Base-by-base conservation (phyloP, 2,329 filamentous ascomycete genomes). In the Dothiorella sarmentorum region DNA sequence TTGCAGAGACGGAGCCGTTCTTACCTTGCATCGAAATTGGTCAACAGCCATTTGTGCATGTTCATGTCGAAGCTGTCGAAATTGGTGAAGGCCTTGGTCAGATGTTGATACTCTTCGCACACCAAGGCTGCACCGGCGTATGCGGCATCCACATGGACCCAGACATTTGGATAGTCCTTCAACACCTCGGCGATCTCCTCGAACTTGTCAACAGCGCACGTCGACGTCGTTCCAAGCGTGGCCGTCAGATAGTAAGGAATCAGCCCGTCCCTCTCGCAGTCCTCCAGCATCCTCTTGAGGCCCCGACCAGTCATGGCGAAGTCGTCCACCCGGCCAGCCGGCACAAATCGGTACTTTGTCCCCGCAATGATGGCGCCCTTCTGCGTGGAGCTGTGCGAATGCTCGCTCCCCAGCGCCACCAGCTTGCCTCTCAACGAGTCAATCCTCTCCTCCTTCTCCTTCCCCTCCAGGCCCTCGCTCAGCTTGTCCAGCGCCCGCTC, bases 31-130 rank as follows among this genome's bases (percentile, higher is more conserved):
- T 97, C 93, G 68, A 97, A 97, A 74, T 96, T 96, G 59, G 91
- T 91, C 17, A 97, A 85, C 47, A 97, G 81, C 93, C 93, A 97
- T 78, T 97, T 97, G 81, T 97, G 92, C 83, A 96, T 89, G 78
- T 97, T 97, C 78, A 93, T 85, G 75, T 96, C 87, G 81, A 96
- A 96, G 63, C 87, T 91, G 77, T 96, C 89, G 70, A 96, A 91
- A 20, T 79, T 75, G 1, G 79, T 76, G 52, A 93, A 80, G 7
- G 84, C 76, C 20, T 77, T 69, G 1, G 86, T 80, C 51, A 91
- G 80, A 64, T 87, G 80, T 63, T 91, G 88, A 73, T 89, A 88
- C 72, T 96, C 90, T 2, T 91, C 88, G 20, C 89, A 86, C 3
- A 96, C 78, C 3, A 97, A 83, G 0, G 92, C 89, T 0, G 90